These are phyloP conservation scores for Ophryocystis elektroscirrha DNA, from an alignment of 169 alveolate species.

Conservation along the genomic window DNA sequence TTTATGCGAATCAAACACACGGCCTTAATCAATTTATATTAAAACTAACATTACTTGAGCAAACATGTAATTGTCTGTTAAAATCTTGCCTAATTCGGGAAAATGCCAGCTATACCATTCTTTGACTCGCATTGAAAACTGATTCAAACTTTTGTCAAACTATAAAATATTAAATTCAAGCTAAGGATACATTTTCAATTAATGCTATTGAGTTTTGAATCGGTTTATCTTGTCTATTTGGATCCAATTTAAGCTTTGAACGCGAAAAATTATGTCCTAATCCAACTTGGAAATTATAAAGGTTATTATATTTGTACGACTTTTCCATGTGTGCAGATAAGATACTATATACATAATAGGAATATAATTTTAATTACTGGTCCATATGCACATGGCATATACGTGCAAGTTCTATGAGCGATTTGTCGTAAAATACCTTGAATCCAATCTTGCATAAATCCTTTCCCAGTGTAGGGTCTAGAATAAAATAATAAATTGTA, in stretches of 20 bases:
- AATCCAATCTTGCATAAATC: slow-evolving; percentile 7
- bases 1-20: background rate
- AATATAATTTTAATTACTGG: too few species aligned
- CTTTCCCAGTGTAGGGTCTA: slow-evolving; percentile 19
- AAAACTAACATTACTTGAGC: slow-evolving; percentile 55
- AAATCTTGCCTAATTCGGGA: slow-evolving; percentile 71
- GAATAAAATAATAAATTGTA: background rate
- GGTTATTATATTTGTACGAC: background rate
- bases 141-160: slow-evolving; percentile 75
- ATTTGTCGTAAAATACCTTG: slow-evolving; percentile 1
- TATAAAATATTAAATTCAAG: too few species aligned
- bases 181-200: slow-evolving; percentile 39
- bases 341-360: too few species aligned
- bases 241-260: slow-evolving; percentile 68
- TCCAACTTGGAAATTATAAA: slow-evolving; percentile 18
- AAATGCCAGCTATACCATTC: too few species aligned
- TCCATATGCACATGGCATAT: slow-evolving; percentile 13
- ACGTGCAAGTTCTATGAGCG: slow-evolving; percentile 9
- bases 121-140: slow-evolving; percentile 80
- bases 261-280: slow-evolving; percentile 71
- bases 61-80: slow-evolving; percentile 64
- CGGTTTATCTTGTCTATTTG: slow-evolving; percentile 86
- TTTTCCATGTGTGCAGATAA: slow-evolving; percentile 11
- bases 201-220: slow-evolving; percentile 80
- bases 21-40: too few species aligned